These are phyloP conservation scores for Penicillium sp. DNA, from an alignment of 2,329 filamentous ascomycete genomes.

Conservation along the genomic window DNA sequence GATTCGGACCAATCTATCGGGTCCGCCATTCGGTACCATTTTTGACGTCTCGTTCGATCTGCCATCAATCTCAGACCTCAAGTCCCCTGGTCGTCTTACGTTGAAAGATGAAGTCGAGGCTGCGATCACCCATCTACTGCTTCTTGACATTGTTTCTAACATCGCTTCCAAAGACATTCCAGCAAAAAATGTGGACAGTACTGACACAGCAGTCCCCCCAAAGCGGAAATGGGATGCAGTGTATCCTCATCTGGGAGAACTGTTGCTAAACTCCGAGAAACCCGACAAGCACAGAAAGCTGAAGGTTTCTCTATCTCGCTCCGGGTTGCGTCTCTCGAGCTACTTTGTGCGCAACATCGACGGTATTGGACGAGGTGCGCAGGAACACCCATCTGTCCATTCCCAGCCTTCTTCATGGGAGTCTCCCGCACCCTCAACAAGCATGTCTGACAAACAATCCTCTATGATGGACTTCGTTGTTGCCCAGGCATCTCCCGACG, in stretches of 20 bases:
- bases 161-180: conserved; percentile 22
- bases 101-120: conserved; percentile 33
- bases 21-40: conserved; percentile 35
- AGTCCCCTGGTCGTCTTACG: conserved; percentile 31
- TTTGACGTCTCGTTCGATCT: conserved; percentile 36
- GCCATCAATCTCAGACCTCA: conserved; percentile 28
- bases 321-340: conserved; percentile 24
- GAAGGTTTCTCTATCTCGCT: conserved; percentile 26
- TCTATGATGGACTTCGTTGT: conserved; percentile 28
- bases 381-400: conserved; percentile 9
- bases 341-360: conserved; percentile 18
- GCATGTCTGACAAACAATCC: background rate
- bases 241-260: conserved; percentile 35
- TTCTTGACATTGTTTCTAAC: conserved; percentile 36
- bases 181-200: background rate
- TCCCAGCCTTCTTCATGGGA: conserved; percentile 24
- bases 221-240: conserved; percentile 26
- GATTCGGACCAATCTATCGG: conserved; percentile 33
- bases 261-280: conserved; percentile 20
- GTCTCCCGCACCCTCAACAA: conserved; percentile 2
- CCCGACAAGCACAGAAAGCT: conserved; percentile 29
- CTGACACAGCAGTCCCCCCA: background rate
- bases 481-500: conserved; percentile 4
- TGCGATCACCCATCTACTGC: conserved; percentile 33
- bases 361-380: conserved; percentile 9